Evolutionary conservation across 371 early-diverging fungal genomes (phyloP).

Genomic region (Mortierella sp.): DNA sequence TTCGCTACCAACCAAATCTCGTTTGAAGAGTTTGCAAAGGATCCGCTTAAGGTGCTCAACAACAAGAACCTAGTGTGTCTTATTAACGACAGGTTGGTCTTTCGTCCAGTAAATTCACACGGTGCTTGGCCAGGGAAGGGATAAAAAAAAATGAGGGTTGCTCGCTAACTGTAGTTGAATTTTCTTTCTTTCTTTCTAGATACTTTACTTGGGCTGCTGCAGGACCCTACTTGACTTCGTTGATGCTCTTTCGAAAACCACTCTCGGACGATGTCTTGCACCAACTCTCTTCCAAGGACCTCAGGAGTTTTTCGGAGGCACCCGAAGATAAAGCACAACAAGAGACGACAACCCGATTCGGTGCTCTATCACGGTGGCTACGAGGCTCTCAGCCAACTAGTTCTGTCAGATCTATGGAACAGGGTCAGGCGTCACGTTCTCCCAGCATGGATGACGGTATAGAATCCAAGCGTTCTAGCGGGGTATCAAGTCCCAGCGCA

Average conservation of each 20-base stretch:
- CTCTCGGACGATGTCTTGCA: slow-evolving; percentile 49
- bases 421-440: neutral
- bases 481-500: neutral
- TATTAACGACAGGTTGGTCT: slow-evolving; percentile 60
- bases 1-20: slow-evolving; percentile 69
- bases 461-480: neutral
- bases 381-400: slow-evolving; percentile 30
- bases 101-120: slow-evolving; percentile 21
- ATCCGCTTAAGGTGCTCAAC: slow-evolving; percentile 69
- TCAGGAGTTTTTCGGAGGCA: slow-evolving; percentile 14
- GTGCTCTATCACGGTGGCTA: slow-evolving; percentile 24
- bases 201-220: slow-evolving; percentile 55
- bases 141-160: neutral
- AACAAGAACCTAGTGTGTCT: slow-evolving; percentile 75
- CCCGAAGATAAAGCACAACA: slow-evolving; percentile 7
- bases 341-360: slow-evolving; percentile 30
- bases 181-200: slow-evolving; percentile 13
- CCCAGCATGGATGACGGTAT: neutral
- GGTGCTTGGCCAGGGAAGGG: neutral
- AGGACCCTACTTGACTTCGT: slow-evolving; percentile 63
- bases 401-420: slow-evolving; percentile 6
- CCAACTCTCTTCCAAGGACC: slow-evolving; percentile 32
- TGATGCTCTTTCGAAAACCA: slow-evolving; percentile 60
- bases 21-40: slow-evolving; percentile 70
- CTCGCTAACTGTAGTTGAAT: too few relatives aligned